Percentiles rank a stretch among this genome's conserved stretches.
phyloP scores from a whole-genome alignment of 75 land plant species.

The Cryptomeria japonica region DNA sequence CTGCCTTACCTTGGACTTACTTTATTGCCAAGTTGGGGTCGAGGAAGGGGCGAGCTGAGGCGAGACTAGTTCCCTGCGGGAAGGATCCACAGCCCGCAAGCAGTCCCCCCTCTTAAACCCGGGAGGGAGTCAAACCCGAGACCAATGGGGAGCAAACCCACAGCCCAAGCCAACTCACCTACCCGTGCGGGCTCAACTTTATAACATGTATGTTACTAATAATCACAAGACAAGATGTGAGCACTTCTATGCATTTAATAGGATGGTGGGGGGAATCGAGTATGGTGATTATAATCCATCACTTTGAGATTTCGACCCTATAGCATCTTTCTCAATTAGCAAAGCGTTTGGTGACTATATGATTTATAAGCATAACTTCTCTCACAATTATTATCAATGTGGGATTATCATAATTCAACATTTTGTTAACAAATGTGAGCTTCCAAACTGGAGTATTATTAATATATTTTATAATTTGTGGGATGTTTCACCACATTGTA shows the following conservation, averaged over 20 bases:
- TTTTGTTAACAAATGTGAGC: neutral
- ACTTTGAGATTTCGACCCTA: neutral
- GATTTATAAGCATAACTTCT: neutral
- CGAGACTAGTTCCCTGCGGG: no score
- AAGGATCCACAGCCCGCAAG: no score
- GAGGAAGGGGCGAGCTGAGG: no score
- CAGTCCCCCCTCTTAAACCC: no score
- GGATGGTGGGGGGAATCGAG: neutral
- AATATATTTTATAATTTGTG: neutral
- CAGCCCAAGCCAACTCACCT: no score
- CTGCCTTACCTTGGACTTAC: no score
- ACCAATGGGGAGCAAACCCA: no score
- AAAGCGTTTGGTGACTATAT: neutral
- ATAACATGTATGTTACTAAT: neutral
- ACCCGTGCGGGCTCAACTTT: no score
- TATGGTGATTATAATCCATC: neutral
- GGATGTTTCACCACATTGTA: neutral
- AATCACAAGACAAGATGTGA: neutral
- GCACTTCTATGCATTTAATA: no score
- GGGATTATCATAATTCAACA: neutral
- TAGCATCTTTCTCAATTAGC: neutral
- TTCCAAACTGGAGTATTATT: neutral
- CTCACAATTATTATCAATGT: neutral
- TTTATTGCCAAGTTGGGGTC: no score
- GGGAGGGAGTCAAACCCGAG: no score